phyloP scores from a whole-genome alignment of 495 filamentous ascomycete genomes.

The Penicillium egyptiacum region DNA sequence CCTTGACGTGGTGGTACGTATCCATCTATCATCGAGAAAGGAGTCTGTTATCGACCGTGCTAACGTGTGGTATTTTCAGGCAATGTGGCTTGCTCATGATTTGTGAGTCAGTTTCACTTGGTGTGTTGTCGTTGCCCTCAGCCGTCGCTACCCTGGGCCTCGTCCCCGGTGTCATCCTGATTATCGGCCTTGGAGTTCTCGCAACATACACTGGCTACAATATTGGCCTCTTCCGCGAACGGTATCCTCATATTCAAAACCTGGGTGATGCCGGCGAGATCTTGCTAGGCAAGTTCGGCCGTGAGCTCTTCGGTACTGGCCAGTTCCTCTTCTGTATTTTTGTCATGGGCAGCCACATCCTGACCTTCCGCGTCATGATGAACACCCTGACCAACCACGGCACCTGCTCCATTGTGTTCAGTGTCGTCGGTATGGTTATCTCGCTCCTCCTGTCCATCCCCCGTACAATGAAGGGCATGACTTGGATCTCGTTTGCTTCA shows the following conservation, averaged over 20 bases:
- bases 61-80: constrained; percentile 18
- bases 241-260: constrained; percentile 64
- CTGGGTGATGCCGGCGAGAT: constrained; percentile 64
- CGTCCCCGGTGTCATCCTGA: constrained; percentile 57
- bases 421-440: constrained; percentile 61
- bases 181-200: constrained; percentile 64
- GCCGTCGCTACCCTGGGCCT: constrained; percentile 66
- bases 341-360: constrained; percentile 74
- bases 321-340: constrained; percentile 72
- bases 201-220: constrained; percentile 77
- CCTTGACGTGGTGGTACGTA: constrained; percentile 49
- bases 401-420: constrained; percentile 69
- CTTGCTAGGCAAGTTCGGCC: constrained; percentile 46
- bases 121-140: constrained; percentile 61
- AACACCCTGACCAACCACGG: constrained; percentile 65
- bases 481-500: constrained; percentile 61
- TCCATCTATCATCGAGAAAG: neutral
- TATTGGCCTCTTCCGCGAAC: constrained; percentile 71
- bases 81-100: constrained; percentile 57
- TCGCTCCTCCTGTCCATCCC: constrained; percentile 64
- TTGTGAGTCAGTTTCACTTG: constrained; percentile 70
- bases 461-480: constrained; percentile 58
- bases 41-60: neutral
- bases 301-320: constrained; percentile 64
- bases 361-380: constrained; percentile 68